These are phyloP conservation scores for Marvania coccoides DNA, from an alignment of 139 green algal genomes.

Conservation along the genomic window DNA sequence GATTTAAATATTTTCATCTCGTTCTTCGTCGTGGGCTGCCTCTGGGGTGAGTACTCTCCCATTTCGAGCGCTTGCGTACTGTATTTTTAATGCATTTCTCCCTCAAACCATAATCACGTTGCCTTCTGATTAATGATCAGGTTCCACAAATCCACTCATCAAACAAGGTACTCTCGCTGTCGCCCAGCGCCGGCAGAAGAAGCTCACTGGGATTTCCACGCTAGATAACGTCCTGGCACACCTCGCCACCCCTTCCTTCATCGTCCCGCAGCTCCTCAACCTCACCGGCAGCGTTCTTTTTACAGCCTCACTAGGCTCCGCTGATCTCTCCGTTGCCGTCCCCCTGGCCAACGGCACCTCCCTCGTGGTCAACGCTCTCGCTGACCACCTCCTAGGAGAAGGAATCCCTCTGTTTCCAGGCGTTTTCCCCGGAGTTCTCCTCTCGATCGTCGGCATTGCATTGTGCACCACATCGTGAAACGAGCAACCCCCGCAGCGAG, in stretches of 20 bases:
- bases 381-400: slow-evolving; percentile 57
- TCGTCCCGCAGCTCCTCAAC: slow-evolving; percentile 41
- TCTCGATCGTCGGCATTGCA: slow-evolving; percentile 47
- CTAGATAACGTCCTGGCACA: slow-evolving; percentile 17
- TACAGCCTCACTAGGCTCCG: slow-evolving; percentile 26
- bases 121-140: neutral
- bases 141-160: slow-evolving; percentile 58
- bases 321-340: slow-evolving; percentile 31
- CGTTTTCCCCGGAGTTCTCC: slow-evolving; percentile 30
- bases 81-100: neutral
- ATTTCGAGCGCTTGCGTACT: neutral
- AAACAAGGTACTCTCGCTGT: slow-evolving; percentile 25
- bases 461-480: too few species aligned
- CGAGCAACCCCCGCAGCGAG: too few species aligned
- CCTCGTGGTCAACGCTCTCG: slow-evolving; percentile 50
- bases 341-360: slow-evolving; percentile 62
- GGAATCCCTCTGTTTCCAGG: slow-evolving; percentile 18
- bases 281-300: slow-evolving; percentile 46
- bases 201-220: neutral
- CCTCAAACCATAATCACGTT: too few species aligned
- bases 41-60: slow-evolving; percentile 5
- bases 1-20: too few species aligned
- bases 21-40: neutral
- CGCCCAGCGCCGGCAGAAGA: neutral
- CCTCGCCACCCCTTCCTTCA: slow-evolving; percentile 16